Evolutionary conservation across 1,284 basidiomycete genomes (phyloP).

Genomic region (Testicularia cyperi): DNA sequence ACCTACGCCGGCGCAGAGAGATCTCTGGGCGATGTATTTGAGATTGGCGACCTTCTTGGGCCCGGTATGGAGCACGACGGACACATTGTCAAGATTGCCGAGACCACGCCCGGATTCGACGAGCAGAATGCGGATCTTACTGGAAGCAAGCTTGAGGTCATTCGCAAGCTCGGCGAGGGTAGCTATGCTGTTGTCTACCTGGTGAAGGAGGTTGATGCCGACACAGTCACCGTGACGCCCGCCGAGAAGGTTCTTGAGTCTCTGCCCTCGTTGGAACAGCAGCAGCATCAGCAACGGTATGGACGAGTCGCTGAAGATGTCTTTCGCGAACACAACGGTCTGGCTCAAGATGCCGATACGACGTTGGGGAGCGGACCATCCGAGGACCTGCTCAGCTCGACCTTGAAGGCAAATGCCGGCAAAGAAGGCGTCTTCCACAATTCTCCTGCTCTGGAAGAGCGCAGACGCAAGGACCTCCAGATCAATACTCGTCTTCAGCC

Average conservation of each 20-base stretch:
- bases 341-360: slow-evolving; percentile 29
- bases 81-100: slow-evolving; percentile 47
- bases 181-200: slow-evolving; percentile 59
- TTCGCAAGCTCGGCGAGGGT: slow-evolving; percentile 54
- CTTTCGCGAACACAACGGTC: too few species aligned
- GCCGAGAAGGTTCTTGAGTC: slow-evolving; percentile 4
- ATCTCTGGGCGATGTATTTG: slow-evolving; percentile 45
- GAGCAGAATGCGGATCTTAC: slow-evolving; percentile 46
- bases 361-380: slow-evolving; percentile 29
- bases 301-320: slow-evolving; percentile 3
- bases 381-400: slow-evolving; percentile 34
- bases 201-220: slow-evolving; percentile 49
- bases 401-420: slow-evolving; percentile 25
- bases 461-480: slow-evolving; percentile 36
- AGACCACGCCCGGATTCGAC: slow-evolving; percentile 49
- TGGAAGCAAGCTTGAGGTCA: slow-evolving; percentile 48
- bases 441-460: slow-evolving; percentile 32
- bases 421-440: slow-evolving; percentile 28
- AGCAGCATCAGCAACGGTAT: background rate
- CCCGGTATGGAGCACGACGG: slow-evolving; percentile 56
- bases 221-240: slow-evolving; percentile 8
- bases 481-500: slow-evolving; percentile 18
- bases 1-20: slow-evolving; percentile 13
- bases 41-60: slow-evolving; percentile 52
- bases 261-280: background rate